Conservation (phyloP, 192 early-diverging fungal genomes). For the Coemansia sp. region DNA sequence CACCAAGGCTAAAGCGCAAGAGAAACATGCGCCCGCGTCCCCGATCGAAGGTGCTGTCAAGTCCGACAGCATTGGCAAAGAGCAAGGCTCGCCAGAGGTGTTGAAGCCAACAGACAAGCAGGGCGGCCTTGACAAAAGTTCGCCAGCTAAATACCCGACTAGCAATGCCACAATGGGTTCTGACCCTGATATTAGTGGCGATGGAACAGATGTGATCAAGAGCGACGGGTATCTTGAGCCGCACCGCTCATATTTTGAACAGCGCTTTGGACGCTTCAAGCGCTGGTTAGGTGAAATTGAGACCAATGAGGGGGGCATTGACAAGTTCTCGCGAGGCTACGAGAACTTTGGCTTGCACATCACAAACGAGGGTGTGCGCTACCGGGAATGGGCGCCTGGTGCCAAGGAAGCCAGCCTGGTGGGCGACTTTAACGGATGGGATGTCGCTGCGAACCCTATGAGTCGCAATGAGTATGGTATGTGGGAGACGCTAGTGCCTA, state of each 20-base stretch:
- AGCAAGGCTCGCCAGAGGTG: not conserved
- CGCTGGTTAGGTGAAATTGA: slow-evolving; percentile 74
- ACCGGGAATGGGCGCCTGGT: slow-evolving; percentile 96
- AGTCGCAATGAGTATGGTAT: slow-evolving; percentile 78
- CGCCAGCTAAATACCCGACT: slow-evolving; percentile 13
- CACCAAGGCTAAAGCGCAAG: slow-evolving; percentile 15
- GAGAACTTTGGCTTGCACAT: slow-evolving; percentile 81
- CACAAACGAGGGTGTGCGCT: slow-evolving; percentile 64
- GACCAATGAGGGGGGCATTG: slow-evolving; percentile 72
- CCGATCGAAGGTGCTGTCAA: not conserved
- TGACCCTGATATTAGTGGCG: slow-evolving; percentile 46
- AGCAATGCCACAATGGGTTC: slow-evolving; percentile 24
- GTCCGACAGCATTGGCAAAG: not conserved
- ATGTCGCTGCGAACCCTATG: slow-evolving; percentile 73
- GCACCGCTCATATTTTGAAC: slow-evolving; percentile 59
- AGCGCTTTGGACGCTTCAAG: slow-evolving; percentile 60
- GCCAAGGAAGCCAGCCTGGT: slow-evolving; percentile 74
- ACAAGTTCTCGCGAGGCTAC: slow-evolving; percentile 79
- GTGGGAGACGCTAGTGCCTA: slow-evolving; percentile 71
- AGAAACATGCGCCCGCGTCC: not conserved
- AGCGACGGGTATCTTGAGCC: slow-evolving; percentile 81
- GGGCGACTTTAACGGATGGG: slow-evolving; percentile 96
- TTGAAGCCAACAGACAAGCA: not conserved
- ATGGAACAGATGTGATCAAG: slow-evolving; percentile 66
- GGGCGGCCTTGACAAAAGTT: slow-evolving; percentile 10